Evolutionary conservation across 73 alveolate genomes (phyloP).

Genomic region (Symbiodinium pilosum): DNA sequence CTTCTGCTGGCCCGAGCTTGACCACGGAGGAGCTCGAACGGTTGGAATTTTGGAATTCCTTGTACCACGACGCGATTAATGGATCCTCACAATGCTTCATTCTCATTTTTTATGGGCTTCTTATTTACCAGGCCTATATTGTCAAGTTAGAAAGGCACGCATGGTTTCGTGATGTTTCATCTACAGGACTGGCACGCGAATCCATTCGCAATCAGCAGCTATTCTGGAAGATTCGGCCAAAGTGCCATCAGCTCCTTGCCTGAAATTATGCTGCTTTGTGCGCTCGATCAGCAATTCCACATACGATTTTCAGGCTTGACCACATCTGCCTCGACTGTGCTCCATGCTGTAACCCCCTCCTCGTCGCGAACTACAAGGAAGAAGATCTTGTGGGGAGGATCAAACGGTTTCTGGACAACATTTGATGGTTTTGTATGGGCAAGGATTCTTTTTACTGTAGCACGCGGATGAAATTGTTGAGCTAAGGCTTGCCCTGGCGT

Average conservation of each 20-base stretch:
- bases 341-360: not conserved
- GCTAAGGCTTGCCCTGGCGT: not conserved
- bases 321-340: too few relatives aligned
- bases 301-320: not conserved
- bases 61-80: too few relatives aligned
- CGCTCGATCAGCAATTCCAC: not conserved
- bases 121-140: too few relatives aligned
- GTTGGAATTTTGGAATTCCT: not conserved
- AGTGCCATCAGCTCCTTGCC: not conserved
- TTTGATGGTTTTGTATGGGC: too few relatives aligned
- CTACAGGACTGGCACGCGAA: not conserved
- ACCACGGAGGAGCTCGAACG: not conserved
- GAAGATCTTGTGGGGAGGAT: not conserved
- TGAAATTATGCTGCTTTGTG: too few relatives aligned
- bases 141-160: too few relatives aligned
- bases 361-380: not conserved
- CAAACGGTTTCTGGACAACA: not conserved
- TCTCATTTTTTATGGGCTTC: too few relatives aligned
- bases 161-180: too few relatives aligned
- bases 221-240: not conserved
- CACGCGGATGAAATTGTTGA: too few relatives aligned
- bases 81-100: too few relatives aligned
- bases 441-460: too few relatives aligned
- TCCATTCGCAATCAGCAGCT: not conserved
- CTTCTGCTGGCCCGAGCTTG: not conserved